Evolutionary conservation across 352 stramenopile genomes (phyloP).

Genomic region (Pythium grandisporangium): DNA sequence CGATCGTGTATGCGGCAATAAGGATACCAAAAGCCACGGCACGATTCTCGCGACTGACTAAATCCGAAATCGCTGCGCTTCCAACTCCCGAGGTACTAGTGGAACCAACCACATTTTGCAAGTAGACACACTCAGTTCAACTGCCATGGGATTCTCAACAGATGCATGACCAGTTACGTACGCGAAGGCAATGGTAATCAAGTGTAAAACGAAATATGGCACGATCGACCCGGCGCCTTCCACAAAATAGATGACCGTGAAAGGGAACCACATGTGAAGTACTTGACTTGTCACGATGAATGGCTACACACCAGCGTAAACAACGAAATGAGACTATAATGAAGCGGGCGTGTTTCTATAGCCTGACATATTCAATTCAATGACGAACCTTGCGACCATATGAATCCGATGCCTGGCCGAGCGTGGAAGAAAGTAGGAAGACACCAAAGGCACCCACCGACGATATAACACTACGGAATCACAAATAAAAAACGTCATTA

Average conservation of each 20-base stretch:
- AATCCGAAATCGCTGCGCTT: constrained; percentile 51
- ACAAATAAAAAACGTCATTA: no score
- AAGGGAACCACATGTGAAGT: constrained; percentile 43
- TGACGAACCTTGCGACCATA: constrained; percentile 63
- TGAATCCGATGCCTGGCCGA: constrained; percentile 63
- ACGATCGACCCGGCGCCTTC: constrained; percentile 38
- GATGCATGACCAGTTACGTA: constrained; percentile 7
- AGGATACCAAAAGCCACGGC: constrained; percentile 47
- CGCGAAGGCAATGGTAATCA: constrained; percentile 49
- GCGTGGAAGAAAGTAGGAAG: constrained; percentile 58
- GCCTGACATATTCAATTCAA: no score
- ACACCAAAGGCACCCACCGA: constrained; percentile 42
- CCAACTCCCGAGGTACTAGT: constrained; percentile 40
- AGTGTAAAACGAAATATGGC: constrained; percentile 48
- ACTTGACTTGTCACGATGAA: constrained; percentile 67
- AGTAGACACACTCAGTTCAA: neutral
- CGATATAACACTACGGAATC: constrained; percentile 43
- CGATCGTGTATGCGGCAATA: constrained; percentile 40
- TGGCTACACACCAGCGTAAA: constrained; percentile 23
- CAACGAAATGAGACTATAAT: no score
- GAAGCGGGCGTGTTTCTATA: no score
- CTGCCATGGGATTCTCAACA: no score
- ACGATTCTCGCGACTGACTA: constrained; percentile 40
- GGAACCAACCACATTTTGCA: neutral
- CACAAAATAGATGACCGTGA: constrained; percentile 65